These are phyloP conservation scores for Polyporus tsugae DNA, from an alignment of 1,284 basidiomycete species.

Conservation along the genomic window DNA sequence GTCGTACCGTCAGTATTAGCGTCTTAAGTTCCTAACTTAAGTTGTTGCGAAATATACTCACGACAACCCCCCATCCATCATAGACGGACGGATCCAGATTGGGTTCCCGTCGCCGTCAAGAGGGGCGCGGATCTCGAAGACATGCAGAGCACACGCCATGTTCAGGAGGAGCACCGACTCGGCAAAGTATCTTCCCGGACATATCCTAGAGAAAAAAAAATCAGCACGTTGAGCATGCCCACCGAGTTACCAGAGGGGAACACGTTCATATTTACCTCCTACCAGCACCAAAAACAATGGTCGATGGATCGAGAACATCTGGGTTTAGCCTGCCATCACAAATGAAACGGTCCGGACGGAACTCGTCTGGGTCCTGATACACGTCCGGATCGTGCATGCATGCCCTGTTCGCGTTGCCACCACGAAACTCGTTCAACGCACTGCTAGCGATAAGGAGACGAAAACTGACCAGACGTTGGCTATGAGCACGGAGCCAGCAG, in stretches of 20 bases:
- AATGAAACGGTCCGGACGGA: not conserved
- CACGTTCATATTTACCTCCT: not conserved
- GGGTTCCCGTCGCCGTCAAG: not conserved
- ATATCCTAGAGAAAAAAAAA: not conserved
- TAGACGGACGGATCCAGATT: not conserved
- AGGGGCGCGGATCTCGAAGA: not conserved
- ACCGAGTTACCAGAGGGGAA: not conserved
- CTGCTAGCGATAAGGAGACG: not conserved
- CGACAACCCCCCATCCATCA: not conserved
- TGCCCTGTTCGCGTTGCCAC: not conserved
- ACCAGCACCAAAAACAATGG: not conserved
- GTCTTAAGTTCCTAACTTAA: too few relatives aligned
- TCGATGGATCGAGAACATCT: not conserved
- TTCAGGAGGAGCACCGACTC: not conserved
- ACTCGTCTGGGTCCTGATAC: not conserved
- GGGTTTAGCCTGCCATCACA: not conserved
- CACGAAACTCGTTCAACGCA: not conserved
- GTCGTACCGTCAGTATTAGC: not conserved
- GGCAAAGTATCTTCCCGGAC: not conserved
- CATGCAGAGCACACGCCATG: not conserved
- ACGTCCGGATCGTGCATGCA: not conserved
- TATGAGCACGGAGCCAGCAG: constrained; percentile 33
- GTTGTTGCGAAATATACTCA: not conserved
- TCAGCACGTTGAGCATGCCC: not conserved
- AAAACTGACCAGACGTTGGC: constrained; percentile 39